Conservation (phyloP, 495 filamentous ascomycete species). For the Friedmanniomyces endolithicus region DNA sequence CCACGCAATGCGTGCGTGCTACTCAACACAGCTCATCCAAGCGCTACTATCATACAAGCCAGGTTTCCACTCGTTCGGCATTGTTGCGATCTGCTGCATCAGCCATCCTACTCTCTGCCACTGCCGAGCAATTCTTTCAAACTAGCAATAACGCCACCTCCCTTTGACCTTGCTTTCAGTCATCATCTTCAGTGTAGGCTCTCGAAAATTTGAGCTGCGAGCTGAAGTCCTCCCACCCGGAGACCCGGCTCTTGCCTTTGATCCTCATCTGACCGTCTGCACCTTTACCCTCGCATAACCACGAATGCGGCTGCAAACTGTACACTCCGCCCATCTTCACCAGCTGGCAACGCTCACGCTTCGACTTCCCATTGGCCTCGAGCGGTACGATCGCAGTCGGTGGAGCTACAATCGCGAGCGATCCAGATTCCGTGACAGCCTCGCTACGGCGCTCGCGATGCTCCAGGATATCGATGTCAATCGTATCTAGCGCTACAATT, state of each 20-base stretch:
- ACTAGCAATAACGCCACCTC: too few species aligned
- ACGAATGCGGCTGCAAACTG: conserved; percentile 20
- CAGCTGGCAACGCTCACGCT: conserved; percentile 19
- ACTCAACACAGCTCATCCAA: too few species aligned
- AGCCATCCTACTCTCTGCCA: too few species aligned
- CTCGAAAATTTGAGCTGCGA: conserved; percentile 21
- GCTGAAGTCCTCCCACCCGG: conserved; percentile 19
- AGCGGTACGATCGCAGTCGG: neutral
- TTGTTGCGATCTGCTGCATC: too few species aligned
- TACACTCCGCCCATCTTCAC: conserved; percentile 15
- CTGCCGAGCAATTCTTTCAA: too few species aligned
- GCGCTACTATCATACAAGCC: too few species aligned
- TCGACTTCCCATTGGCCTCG: neutral
- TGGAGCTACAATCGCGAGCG: neutral
- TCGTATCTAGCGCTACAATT: conserved; percentile 48
- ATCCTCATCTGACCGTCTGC: conserved; percentile 1
- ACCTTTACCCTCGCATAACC: conserved; percentile 12
- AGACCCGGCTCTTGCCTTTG: conserved; percentile 9
- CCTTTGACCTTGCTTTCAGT: too few species aligned
- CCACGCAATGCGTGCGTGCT: too few species aligned
- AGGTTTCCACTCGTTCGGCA: too few species aligned
- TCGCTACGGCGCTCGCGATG: conserved; percentile 21
- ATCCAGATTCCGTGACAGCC: conserved; percentile 8
- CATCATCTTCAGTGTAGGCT: conserved; percentile 19
- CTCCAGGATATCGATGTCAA: conserved; percentile 59